Evolutionary conservation across 768 basidiomycete species (phyloP).

Genomic region (Xanthoconium stramineum): DNA sequence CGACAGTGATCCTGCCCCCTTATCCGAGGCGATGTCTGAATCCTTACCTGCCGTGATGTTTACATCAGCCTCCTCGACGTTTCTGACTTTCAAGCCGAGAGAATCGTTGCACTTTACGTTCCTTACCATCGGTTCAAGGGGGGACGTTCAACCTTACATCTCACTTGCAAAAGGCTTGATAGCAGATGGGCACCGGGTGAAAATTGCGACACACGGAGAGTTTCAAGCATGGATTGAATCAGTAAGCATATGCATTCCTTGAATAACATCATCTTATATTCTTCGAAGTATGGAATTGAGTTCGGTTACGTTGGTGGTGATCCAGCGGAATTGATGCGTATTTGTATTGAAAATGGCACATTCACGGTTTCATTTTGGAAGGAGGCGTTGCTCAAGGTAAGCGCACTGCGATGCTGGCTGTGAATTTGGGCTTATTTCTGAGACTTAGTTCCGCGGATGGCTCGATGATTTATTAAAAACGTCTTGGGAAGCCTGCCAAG

Average conservation of each 20-base stretch:
- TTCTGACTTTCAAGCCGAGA: constrained; percentile 92
- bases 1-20: constrained; percentile 42
- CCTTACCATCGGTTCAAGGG: constrained; percentile 92
- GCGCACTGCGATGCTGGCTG: constrained; percentile 3
- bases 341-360: constrained; percentile 97
- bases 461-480: constrained; percentile 93
- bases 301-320: constrained; percentile 94
- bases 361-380: constrained; percentile 95
- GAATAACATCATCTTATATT: constrained; percentile 4
- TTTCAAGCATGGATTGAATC: constrained; percentile 95
- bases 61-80: constrained; percentile 91
- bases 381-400: constrained; percentile 83
- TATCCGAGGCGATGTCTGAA: constrained; percentile 59
- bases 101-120: constrained; percentile 87
- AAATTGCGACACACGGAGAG: constrained; percentile 94
- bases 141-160: constrained; percentile 98
- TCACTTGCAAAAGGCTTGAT: constrained; percentile 89
- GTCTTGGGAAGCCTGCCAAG: constrained; percentile 95
- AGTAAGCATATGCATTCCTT: constrained; percentile 44
- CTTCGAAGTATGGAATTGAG: constrained; percentile 84
- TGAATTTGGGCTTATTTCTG: constrained; percentile 1
- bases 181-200: constrained; percentile 82
- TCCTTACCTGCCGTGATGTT: constrained; percentile 92
- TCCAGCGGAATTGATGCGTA: constrained; percentile 95
- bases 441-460: constrained; percentile 88